Conservation (phyloP, 306 rosid genomes). For the Erythrophleum fordii region DNA sequence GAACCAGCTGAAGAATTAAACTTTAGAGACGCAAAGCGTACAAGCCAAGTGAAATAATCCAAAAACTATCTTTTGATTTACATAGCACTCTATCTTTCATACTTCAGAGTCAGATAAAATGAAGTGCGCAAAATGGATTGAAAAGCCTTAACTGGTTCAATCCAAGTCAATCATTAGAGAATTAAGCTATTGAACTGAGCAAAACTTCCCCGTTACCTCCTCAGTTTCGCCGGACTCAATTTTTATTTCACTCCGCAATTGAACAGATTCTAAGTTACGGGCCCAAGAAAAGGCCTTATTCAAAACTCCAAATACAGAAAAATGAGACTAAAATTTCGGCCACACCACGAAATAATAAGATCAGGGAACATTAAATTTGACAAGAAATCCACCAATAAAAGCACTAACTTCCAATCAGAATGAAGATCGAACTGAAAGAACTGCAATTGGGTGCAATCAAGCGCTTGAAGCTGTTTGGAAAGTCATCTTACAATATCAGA, state of each 20-base stretch:
- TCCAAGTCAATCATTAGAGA: slow-evolving; percentile 36
- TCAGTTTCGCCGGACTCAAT: neutral
- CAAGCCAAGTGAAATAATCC: slow-evolving; percentile 10
- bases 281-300: slow-evolving; percentile 11
- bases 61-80: neutral
- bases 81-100: neutral
- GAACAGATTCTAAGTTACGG: slow-evolving; percentile 27
- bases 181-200: slow-evolving; percentile 27
- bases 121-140: neutral
- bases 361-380: slow-evolving; percentile 25
- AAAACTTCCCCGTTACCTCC: neutral
- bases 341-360: slow-evolving; percentile 29
- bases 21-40: neutral
- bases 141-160: slow-evolving; percentile 22
- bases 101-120: neutral
- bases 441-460: neutral
- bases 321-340: neutral
- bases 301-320: neutral
- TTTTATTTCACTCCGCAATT: slow-evolving; percentile 25
- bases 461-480: neutral
- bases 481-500: neutral
- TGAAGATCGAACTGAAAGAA: slow-evolving; percentile 36
- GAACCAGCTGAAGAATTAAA: slow-evolving; percentile 1
- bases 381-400: neutral
- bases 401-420: neutral